These are phyloP conservation scores for Orbilia javanica DNA, from an alignment of 2,329 filamentous ascomycete genomes.

Conservation along the genomic window DNA sequence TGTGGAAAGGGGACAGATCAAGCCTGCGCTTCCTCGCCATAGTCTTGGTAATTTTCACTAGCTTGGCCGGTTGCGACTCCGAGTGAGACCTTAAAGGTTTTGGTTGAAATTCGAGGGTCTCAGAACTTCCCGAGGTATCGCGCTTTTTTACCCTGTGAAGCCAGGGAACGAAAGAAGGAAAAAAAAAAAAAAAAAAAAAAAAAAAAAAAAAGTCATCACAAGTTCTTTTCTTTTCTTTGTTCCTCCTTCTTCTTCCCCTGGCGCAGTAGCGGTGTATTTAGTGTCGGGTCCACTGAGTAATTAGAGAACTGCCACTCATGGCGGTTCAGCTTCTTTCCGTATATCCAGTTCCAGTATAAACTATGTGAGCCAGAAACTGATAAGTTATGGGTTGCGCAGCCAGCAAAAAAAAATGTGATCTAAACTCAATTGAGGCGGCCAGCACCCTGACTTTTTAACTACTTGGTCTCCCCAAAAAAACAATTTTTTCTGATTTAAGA, in stretches of 20 bases:
- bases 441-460: constrained; percentile 58
- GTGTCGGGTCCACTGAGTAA: constrained; percentile 25
- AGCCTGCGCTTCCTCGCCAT: constrained; percentile 21
- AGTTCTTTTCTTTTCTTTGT: neutral
- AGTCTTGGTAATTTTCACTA: constrained; percentile 25
- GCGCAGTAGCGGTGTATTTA: constrained; percentile 6
- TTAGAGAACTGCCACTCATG: constrained; percentile 47
- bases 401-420: constrained; percentile 38
- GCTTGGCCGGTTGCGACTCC: constrained; percentile 28
- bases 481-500: constrained; percentile 55
- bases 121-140: constrained; percentile 49
- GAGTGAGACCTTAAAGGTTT: constrained; percentile 23
- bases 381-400: constrained; percentile 57
- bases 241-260: neutral
- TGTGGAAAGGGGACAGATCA: constrained; percentile 16
- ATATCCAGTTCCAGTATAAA: constrained; percentile 58
- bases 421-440: constrained; percentile 52
- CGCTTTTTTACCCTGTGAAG: constrained; percentile 36
- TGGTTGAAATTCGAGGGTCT: constrained; percentile 33
- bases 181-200: too few relatives aligned
- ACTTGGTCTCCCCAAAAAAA: constrained; percentile 57
- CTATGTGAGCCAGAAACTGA: constrained; percentile 44
- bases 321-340: constrained; percentile 36
- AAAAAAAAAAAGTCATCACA: neutral
- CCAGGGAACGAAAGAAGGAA: neutral